Evolutionary conservation across 139 green algal species (phyloP), one percentile per base, ranked within the genome.

Genomic region (Coelastrella sp.): DNA sequence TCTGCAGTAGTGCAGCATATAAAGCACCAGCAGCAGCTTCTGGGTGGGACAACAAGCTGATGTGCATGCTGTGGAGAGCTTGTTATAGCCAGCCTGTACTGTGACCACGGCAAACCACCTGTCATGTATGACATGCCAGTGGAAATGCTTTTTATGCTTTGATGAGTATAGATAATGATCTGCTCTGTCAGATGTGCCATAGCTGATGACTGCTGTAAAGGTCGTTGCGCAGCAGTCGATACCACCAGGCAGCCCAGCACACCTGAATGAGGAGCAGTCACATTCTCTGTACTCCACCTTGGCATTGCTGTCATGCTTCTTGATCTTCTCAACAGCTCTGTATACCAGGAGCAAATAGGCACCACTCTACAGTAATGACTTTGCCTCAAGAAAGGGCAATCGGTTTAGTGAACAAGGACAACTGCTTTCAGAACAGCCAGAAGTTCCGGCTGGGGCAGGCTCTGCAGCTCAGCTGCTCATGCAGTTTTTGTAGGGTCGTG

Each of bases 271-370:
- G 0, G 78, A 15, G 7, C 22, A 63, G 49, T 83, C 49, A 24
- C 49, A 63, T 27, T 83, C 78, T 11, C 20, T 83, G 78, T 25
- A 83, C 35, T 83, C 35, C 78, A 83, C 78, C 10, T 65, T 63
- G 15, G 78, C 78, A 65, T 61, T 27, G 19, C 17, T 58, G 19
- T 83, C 49, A 11, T 66, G 6, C 0, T 57, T 20, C 24, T 66
- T 83, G 49, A 83, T 83, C 78, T 83, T 83, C 12, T 15, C 49
- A 11, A 83, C 78, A 83, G 78, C 78, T 25, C 78, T 83, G 78
- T 27, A 63, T 24, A 25, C 5, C 35, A 66, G 74, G n/a, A 80
- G 74, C 74, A 80, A 49, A 49, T 49, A 49, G 35, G 35, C 35
- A 49, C 35, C 1, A 49, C 35, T 49, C 3, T 49, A n/a, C n/a